Percentiles rank a stretch among this genome's conserved stretches.
These are phyloP conservation scores for Amaranthus hypochondriacus DNA, from an alignment of 148 eudicot species.

Conservation along the genomic window DNA sequence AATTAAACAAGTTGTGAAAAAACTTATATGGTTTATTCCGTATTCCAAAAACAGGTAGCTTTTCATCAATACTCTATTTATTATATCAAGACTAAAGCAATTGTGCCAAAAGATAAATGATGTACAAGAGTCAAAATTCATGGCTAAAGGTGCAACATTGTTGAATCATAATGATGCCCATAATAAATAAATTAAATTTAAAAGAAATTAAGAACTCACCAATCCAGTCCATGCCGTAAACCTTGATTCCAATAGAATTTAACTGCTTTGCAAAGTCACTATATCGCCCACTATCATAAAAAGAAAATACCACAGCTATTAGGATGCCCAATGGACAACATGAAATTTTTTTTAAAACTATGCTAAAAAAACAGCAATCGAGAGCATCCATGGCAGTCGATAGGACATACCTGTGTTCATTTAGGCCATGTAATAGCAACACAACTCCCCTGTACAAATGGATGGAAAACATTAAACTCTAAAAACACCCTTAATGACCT, in stretches of 20 bases:
- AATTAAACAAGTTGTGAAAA: too few species aligned
- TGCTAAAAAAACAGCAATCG: not conserved
- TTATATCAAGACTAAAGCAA: too few species aligned
- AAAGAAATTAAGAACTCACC: conserved; percentile 38
- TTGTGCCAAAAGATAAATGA: too few species aligned
- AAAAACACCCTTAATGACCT: too few species aligned
- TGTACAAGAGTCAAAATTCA: too few species aligned
- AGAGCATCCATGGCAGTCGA: not conserved
- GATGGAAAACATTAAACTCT: too few species aligned
- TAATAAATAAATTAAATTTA: too few species aligned
- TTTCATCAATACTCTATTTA: too few species aligned
- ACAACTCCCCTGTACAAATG: conserved; percentile 48
- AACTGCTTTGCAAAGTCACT: conserved; percentile 56
- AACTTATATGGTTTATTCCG: too few species aligned
- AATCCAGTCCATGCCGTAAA: conserved; percentile 75
- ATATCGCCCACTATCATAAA: conserved; percentile 54
- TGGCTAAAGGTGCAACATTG: not conserved
- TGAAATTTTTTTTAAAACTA: not conserved
- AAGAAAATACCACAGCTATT: not conserved
- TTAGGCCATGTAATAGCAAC: conserved; percentile 61
- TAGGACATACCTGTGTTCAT: conserved; percentile 60
- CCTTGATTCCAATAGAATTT: conserved; percentile 59
- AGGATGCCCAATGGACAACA: not conserved
- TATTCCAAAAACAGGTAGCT: too few species aligned
- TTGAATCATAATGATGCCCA: too few species aligned